Conservation (phyloP, 1,284 basidiomycete species). For the Puccinia triticina region DNA sequence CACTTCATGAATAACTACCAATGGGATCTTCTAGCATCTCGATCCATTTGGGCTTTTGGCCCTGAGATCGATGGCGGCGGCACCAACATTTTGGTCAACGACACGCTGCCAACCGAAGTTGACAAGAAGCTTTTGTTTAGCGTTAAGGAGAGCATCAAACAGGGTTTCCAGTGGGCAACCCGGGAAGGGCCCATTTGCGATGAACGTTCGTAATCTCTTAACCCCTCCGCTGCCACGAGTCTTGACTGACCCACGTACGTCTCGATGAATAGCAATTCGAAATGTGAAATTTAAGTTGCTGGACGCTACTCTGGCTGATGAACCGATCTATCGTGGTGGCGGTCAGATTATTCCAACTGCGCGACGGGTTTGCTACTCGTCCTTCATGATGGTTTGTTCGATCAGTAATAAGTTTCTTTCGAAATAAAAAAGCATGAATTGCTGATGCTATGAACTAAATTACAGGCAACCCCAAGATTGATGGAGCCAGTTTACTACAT, state of each 20-base stretch:
- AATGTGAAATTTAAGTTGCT: conserved; percentile 97
- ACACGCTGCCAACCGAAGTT: conserved; percentile 90
- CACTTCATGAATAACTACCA: conserved; percentile 96
- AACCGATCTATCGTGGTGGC: conserved; percentile 95
- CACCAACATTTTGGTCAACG: conserved; percentile 90
- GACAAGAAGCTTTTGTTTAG: conserved; percentile 89
- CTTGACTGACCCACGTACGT: neutral
- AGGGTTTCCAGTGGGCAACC: conserved; percentile 99
- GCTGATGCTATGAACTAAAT: neutral
- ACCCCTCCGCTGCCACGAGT: neutral
- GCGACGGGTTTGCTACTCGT: conserved; percentile 97
- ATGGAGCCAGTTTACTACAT: conserved; percentile 98
- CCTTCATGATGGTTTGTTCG: conserved; percentile 81
- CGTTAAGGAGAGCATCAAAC: conserved; percentile 92
- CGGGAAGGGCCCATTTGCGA: conserved; percentile 96
- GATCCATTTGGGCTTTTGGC: conserved; percentile 99
- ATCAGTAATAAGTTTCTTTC: neutral
- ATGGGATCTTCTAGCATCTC: conserved; percentile 94
- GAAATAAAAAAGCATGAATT: neutral
- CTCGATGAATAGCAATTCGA: conserved; percentile 74
- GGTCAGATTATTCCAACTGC: conserved; percentile 98
- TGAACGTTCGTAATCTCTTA: conserved; percentile 75
- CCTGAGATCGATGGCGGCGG: conserved; percentile 80
- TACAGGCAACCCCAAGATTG: conserved; percentile 60
- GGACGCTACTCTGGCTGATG: conserved; percentile 85